phyloP scores from a whole-genome alignment of 2,329 filamentous ascomycete species.

The Penicillium fuscoglaucum region DNA sequence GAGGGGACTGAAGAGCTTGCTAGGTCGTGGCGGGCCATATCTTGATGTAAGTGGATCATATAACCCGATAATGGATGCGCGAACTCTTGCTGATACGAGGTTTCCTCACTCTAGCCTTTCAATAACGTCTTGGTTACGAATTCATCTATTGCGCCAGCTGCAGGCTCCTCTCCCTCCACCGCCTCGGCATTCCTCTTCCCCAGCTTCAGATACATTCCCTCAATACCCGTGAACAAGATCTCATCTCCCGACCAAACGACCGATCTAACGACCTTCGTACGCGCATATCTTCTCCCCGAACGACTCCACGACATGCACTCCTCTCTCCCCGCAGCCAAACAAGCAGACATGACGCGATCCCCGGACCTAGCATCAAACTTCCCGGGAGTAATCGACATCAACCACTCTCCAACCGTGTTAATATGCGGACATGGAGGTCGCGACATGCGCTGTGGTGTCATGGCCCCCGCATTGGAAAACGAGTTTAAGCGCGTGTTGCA shows the following conservation, averaged over 20 bases:
- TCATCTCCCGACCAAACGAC: slow-evolving; percentile 33
- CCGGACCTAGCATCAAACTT: slow-evolving; percentile 52
- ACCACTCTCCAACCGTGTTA: slow-evolving; percentile 62
- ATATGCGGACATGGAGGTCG: slow-evolving; percentile 85
- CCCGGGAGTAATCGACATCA: slow-evolving; percentile 62
- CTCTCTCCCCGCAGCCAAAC: slow-evolving; percentile 32
- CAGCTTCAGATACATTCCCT: slow-evolving; percentile 76
- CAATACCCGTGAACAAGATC: slow-evolving; percentile 63
- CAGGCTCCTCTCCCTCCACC: slow-evolving; percentile 19
- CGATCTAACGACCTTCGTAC: slow-evolving; percentile 48
- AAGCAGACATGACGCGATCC: slow-evolving; percentile 47
- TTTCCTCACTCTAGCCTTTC: slow-evolving; percentile 62
- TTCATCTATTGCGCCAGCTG: slow-evolving; percentile 67
- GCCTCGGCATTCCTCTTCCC: slow-evolving; percentile 75
- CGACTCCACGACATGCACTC: slow-evolving; percentile 37
- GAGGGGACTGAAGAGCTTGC: slow-evolving; percentile 67
- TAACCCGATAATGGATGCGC: neutral
- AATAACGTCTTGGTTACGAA: slow-evolving; percentile 77
- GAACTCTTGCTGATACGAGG: slow-evolving; percentile 2
- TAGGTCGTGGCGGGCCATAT: slow-evolving; percentile 66
- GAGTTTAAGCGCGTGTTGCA: slow-evolving; percentile 62
- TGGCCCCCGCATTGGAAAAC: slow-evolving; percentile 69
- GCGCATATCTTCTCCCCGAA: slow-evolving; percentile 43
- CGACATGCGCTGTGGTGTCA: slow-evolving; percentile 77
- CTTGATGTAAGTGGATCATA: slow-evolving; percentile 54